phyloP scores from a whole-genome alignment of 371 early-diverging fungal species.

The Zancudomyces culisetae region DNA sequence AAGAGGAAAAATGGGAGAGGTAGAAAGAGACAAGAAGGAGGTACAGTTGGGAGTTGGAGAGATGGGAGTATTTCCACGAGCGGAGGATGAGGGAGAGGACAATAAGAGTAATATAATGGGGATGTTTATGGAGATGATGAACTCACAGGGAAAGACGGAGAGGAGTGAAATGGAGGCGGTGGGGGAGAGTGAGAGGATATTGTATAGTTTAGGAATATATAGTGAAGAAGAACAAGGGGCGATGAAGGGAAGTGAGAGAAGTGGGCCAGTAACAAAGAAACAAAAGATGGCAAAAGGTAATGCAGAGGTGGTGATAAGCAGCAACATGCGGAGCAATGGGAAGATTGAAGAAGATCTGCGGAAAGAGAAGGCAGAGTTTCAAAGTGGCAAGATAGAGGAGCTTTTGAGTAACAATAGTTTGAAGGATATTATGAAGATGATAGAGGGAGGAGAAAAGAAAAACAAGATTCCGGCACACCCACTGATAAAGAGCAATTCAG shows the following conservation, averaged over 20 bases:
- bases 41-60: neutral
- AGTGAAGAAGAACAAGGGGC: neutral
- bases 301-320: neutral
- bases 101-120: neutral
- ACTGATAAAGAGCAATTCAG: conserved; percentile 3
- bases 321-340: too few relatives aligned
- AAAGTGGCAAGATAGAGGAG: too few relatives aligned
- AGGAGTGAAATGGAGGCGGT: neutral
- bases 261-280: neutral
- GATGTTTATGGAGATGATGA: neutral
- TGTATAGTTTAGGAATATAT: neutral
- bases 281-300: neutral
- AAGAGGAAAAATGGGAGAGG: neutral
- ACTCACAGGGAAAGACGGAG: neutral
- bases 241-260: neutral
- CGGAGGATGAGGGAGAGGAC: neutral
- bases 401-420: too few relatives aligned
- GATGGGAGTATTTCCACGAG: too few relatives aligned
- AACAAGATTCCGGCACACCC: neutral
- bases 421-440: too few relatives aligned
- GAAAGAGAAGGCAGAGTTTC: too few relatives aligned
- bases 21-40: neutral
- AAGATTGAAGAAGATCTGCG: too few relatives aligned
- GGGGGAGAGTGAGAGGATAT: neutral
- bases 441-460: too few relatives aligned